Evolutionary conservation across 2,329 filamentous ascomycete species (phyloP).

Genomic region (Trichoderma lentiforme): DNA sequence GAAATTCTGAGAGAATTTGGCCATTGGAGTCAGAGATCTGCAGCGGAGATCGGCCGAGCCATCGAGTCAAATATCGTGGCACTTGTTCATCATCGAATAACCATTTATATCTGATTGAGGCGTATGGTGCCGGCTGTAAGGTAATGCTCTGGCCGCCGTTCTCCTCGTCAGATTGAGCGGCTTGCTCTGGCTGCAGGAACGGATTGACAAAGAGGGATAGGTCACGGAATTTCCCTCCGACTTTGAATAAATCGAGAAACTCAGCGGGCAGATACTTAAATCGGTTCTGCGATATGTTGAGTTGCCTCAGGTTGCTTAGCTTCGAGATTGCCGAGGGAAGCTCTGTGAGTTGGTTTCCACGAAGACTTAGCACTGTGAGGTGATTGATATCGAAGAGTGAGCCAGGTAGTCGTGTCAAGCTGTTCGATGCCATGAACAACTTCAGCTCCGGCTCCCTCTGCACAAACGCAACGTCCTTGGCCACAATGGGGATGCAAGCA

Average conservation of each 20-base stretch:
- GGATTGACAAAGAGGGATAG: conserved; percentile 63
- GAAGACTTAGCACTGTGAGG: conserved; percentile 63
- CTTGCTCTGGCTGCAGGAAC: conserved; percentile 45
- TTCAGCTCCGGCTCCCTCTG: conserved; percentile 57
- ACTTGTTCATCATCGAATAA: neutral
- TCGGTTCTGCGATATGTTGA: conserved; percentile 65
- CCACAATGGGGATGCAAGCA: conserved; percentile 50
- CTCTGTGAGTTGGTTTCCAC: conserved; percentile 59
- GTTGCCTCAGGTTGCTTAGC: conserved; percentile 55
- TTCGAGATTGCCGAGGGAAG: conserved; percentile 58
- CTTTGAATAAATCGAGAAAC: conserved; percentile 54
- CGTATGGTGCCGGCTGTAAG: neutral
- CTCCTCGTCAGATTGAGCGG: neutral
- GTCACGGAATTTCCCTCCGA: conserved; percentile 43
- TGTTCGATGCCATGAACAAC: conserved; percentile 60
- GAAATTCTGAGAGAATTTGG: conserved; percentile 30
- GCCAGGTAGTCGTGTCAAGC: conserved; percentile 52
- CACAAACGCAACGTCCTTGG: conserved; percentile 57
- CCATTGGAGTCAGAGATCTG: conserved; percentile 33
- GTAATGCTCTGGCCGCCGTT: conserved; percentile 3
- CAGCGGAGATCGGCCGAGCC: conserved; percentile 31
- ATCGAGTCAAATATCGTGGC: conserved; percentile 26
- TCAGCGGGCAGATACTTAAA: conserved; percentile 61
- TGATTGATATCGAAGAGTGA: conserved; percentile 60
- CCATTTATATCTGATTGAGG: neutral